A percentile compares a stretch with the other conserved stretches of the same genome.
phyloP scores from a whole-genome alignment of 768 basidiomycete species.

The Omphalotus guepiniiformis region DNA sequence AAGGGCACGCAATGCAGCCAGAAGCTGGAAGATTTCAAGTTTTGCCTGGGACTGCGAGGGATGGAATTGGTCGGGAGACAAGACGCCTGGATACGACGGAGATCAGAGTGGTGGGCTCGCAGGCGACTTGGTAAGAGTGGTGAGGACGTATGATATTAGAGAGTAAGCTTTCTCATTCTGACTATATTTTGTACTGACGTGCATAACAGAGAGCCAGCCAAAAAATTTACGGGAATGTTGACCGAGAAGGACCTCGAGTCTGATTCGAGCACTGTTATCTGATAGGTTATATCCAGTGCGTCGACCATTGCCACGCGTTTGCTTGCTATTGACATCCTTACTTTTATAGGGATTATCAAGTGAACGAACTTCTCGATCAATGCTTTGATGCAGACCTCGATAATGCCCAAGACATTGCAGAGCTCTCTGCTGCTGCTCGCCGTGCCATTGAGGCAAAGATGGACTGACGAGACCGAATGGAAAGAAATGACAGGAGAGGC shows the following conservation, averaged over 20 bases:
- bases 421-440: constrained; percentile 63
- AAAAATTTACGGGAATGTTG: background rate
- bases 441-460: constrained; percentile 84
- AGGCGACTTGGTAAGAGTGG: constrained; percentile 75
- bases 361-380: constrained; percentile 74
- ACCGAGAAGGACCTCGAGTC: background rate
- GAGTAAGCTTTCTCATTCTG: constrained; percentile 59
- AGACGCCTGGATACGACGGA: constrained; percentile 77
- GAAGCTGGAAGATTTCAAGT: constrained; percentile 92
- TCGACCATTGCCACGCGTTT: constrained; percentile 9
- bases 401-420: constrained; percentile 69
- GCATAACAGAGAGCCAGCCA: background rate
- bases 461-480: constrained; percentile 80
- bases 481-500: constrained; percentile 62
- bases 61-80: constrained; percentile 73
- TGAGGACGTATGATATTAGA: constrained; percentile 89
- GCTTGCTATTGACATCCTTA: constrained; percentile 10
- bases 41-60: constrained; percentile 81
- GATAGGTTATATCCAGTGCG: constrained; percentile 59
- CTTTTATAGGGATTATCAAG: constrained; percentile 76
- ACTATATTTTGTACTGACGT: too few relatives aligned
- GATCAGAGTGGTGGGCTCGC: constrained; percentile 94
- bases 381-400: constrained; percentile 88
- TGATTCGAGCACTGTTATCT: too few relatives aligned
- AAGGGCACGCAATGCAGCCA: constrained; percentile 61